Percentiles rank a stretch among this genome's conserved stretches.
These are phyloP conservation scores for Xylaria multiplex DNA, from an alignment of 2,329 filamentous ascomycete species.

Conservation along the genomic window DNA sequence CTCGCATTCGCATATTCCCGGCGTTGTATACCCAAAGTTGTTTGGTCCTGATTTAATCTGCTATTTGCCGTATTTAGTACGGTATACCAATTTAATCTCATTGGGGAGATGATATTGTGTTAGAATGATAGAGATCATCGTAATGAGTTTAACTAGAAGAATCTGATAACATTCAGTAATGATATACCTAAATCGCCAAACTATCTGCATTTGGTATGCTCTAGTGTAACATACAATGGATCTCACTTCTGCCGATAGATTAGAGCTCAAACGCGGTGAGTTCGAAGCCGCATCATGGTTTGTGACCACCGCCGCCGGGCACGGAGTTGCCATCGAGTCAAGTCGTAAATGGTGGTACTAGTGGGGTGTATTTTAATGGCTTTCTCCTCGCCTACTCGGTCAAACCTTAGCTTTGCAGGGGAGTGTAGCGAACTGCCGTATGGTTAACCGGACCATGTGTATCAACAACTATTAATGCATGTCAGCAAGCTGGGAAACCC, in stretches of 20 bases:
- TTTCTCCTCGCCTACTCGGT: too few relatives aligned
- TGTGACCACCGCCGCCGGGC: neutral
- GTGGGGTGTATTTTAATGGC: neutral
- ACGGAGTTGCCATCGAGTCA: neutral
- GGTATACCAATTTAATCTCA: slow-evolving; percentile 13
- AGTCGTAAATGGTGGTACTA: neutral
- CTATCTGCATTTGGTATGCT: too few relatives aligned
- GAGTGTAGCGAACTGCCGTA: too few relatives aligned
- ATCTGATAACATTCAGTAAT: neutral
- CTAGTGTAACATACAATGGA: neutral
- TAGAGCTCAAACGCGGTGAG: neutral
- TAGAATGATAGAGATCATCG: slow-evolving; percentile 20
- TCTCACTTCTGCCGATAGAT: neutral
- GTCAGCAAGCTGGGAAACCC: neutral
- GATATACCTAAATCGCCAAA: neutral
- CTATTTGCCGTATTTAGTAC: slow-evolving; percentile 19
- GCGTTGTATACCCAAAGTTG: slow-evolving; percentile 47
- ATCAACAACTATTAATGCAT: neutral
- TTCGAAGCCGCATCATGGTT: neutral
- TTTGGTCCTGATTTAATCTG: slow-evolving; percentile 40
- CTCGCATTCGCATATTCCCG: slow-evolving; percentile 43
- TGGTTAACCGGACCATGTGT: too few relatives aligned
- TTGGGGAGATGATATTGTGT: slow-evolving; percentile 7
- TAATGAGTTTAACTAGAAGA: slow-evolving; percentile 23
- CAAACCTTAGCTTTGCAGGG: too few relatives aligned